Percentiles rank a stretch among this genome's conserved stretches.
Conservation (phyloP, 306 rosid species). For the Erythrophleum fordii region DNA sequence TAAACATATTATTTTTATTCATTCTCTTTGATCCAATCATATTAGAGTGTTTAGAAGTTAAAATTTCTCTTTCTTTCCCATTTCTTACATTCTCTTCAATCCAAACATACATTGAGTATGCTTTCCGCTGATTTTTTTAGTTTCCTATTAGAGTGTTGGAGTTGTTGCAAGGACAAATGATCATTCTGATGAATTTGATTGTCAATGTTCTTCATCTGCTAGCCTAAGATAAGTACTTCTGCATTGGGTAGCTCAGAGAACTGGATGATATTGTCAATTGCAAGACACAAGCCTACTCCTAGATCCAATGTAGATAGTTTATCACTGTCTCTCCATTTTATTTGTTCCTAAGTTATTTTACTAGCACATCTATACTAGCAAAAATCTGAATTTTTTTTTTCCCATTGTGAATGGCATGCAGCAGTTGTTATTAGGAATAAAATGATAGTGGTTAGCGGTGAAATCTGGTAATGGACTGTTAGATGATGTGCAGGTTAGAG, state of each 20-base stretch:
- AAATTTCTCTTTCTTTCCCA: neutral
- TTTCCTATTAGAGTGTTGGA: slow-evolving; percentile 58
- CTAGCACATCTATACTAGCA: neutral
- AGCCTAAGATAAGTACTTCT: slow-evolving; percentile 65
- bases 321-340: neutral
- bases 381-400: slow-evolving; percentile 15
- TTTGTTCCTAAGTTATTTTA: neutral
- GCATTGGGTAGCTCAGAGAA: slow-evolving; percentile 71
- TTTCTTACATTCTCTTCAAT: neutral
- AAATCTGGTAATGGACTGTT: slow-evolving; percentile 72
- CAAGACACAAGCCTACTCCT: slow-evolving; percentile 52
- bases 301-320: slow-evolving; percentile 48
- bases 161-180: slow-evolving; percentile 46
- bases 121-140: neutral
- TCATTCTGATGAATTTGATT: slow-evolving; percentile 64
- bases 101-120: neutral
- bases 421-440: slow-evolving; percentile 87
- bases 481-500: slow-evolving; percentile 87
- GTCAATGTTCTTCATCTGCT: slow-evolving; percentile 54
- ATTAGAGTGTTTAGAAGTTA: neutral
- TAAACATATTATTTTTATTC: neutral
- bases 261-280: slow-evolving; percentile 63
- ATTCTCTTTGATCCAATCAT: neutral
- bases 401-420: slow-evolving; percentile 67
- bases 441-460: slow-evolving; percentile 95